Evolutionary conservation across 441 rosid species (phyloP).

Genomic region (Syzygium syzygioides): DNA sequence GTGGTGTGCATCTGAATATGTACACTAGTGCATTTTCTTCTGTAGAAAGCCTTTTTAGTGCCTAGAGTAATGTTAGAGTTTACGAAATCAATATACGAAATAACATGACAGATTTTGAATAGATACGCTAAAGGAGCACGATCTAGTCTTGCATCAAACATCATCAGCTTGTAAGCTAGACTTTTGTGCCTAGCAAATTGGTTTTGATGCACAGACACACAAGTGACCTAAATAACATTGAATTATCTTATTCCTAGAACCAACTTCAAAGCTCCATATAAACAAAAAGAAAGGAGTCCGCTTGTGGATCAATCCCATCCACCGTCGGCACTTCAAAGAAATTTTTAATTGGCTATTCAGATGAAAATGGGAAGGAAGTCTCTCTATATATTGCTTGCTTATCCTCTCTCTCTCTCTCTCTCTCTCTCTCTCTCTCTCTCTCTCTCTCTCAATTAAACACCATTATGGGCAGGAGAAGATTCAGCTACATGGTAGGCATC

Average conservation of each 20-base stretch:
- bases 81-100: background rate
- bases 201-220: background rate
- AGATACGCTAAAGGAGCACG: background rate
- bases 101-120: background rate
- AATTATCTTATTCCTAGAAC: background rate
- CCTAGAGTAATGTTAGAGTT: background rate
- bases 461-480: slow-evolving; percentile 25
- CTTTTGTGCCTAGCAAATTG: background rate
- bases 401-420: background rate
- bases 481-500: background rate
- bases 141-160: background rate
- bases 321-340: background rate
- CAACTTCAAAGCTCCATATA: background rate
- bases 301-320: background rate
- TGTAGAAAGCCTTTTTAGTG: background rate
- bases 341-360: background rate
- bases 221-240: background rate
- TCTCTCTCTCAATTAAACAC: background rate
- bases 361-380: background rate
- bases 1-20: background rate
- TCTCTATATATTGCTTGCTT: background rate
- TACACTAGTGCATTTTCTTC: background rate
- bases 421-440: background rate
- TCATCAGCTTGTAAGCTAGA: background rate
- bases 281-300: background rate